A percentile compares a stretch with the other conserved stretches of the same genome.
Evolutionary conservation across 148 eudicot species (phyloP).

Genomic region (Fagopyrum tataricum): DNA sequence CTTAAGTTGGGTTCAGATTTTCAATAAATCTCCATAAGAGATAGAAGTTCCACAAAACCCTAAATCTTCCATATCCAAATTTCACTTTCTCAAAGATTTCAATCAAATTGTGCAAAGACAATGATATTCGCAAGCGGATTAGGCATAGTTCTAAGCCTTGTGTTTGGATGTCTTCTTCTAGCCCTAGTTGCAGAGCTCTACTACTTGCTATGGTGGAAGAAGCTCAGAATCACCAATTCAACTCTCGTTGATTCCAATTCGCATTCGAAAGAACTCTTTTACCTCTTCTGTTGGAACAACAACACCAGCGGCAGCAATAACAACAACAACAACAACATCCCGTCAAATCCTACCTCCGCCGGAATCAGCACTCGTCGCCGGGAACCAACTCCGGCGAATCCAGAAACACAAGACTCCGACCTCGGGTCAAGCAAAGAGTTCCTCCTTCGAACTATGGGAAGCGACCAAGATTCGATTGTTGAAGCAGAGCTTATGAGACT

Average conservation of each 20-base stretch:
- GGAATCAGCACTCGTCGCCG: constrained; percentile 17
- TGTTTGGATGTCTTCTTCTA: constrained; percentile 63
- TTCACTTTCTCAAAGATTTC: no score
- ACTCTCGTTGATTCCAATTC: constrained; percentile 17
- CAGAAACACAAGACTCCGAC: constrained; percentile 37
- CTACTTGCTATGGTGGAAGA: constrained; percentile 79
- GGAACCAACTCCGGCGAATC: constrained; percentile 17
- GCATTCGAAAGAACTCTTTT: constrained; percentile 29
- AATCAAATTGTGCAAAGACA: constrained; percentile 4
- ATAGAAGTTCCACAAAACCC: no score
- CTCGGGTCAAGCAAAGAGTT: constrained; percentile 33
- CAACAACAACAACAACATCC: no score
- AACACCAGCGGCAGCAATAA: constrained; percentile 1
- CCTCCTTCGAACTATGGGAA: constrained; percentile 28
- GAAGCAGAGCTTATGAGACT: constrained; percentile 70
- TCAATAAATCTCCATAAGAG: no score
- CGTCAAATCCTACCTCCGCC: neutral
- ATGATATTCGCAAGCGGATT: constrained; percentile 70
- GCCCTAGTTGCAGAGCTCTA: constrained; percentile 68
- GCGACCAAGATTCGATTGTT: constrained; percentile 29
- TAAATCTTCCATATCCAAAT: neutral
- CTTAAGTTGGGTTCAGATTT: no score
- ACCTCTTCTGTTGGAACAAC: constrained; percentile 60
- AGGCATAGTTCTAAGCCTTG: constrained; percentile 57
- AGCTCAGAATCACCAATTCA: constrained; percentile 24